A percentile compares a stretch with the other conserved stretches of the same genome.
Evolutionary conservation across 2,329 filamentous ascomycete species (phyloP).

Genomic region (Phialophora tarda): DNA sequence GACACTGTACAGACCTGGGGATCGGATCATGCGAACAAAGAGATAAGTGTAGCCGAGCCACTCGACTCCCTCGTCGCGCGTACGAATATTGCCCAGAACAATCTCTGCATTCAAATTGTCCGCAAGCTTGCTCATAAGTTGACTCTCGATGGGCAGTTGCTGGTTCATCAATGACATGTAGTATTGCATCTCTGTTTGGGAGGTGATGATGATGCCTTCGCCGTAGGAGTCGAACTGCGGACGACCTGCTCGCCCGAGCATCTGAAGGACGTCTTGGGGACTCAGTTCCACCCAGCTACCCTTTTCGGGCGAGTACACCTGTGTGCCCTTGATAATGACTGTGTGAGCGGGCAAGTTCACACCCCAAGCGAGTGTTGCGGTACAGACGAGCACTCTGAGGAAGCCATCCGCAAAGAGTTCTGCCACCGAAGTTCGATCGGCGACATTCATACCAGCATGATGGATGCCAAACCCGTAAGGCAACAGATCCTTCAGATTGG

Average conservation of each 20-base stretch:
- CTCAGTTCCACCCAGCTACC: slow-evolving; percentile 98
- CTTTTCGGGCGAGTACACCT: slow-evolving; percentile 97
- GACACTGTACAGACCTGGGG: slow-evolving; percentile 92
- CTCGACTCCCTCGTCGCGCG: slow-evolving; percentile 93
- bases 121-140: slow-evolving; percentile 88
- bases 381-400: slow-evolving; percentile 95
- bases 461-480: slow-evolving; percentile 98
- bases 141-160: slow-evolving; percentile 95
- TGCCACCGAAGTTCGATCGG: slow-evolving; percentile 93
- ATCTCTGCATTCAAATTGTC: slow-evolving; percentile 97
- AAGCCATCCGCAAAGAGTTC: slow-evolving; percentile 90
- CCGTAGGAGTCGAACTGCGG: slow-evolving; percentile 98
- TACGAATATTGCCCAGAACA: slow-evolving; percentile 90
- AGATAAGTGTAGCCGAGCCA: slow-evolving; percentile 99
- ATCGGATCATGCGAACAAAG: slow-evolving; percentile 96
- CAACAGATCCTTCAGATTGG: slow-evolving; percentile 88
- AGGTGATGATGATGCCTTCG: slow-evolving; percentile 98
- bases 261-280: slow-evolving; percentile 96
- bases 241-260: slow-evolving; percentile 95
- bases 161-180: slow-evolving; percentile 96
- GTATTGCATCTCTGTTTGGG: slow-evolving; percentile 92
- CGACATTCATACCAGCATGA: slow-evolving; percentile 94
- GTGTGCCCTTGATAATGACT: slow-evolving; percentile 98
- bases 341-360: slow-evolving; percentile 97
- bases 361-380: slow-evolving; percentile 98